phyloP scores from a whole-genome alignment of 1,284 basidiomycete species.

The Phlebopus sp. region DNA sequence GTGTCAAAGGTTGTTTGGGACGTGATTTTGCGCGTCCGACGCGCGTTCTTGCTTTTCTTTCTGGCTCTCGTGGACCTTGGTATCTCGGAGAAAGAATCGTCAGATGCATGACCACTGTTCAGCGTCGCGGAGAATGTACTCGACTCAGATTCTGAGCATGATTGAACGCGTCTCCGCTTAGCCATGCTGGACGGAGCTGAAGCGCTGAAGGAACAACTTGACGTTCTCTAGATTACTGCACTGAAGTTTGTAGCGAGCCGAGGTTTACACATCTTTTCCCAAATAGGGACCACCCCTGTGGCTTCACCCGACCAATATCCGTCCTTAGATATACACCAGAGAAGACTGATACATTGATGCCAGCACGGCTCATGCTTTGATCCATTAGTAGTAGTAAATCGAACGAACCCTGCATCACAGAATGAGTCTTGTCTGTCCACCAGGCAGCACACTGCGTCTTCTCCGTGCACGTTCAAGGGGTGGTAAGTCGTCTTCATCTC shows the following conservation, averaged over 20 bases:
- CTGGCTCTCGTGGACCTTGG: slow-evolving; percentile 5
- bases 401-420: slow-evolving; percentile 1
- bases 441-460: slow-evolving; percentile 26
- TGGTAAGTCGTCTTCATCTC: slow-evolving; percentile 48
- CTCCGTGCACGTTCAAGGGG: slow-evolving; percentile 57
- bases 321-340: background rate
- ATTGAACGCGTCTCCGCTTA: slow-evolving; percentile 19
- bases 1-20: background rate
- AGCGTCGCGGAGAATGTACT: slow-evolving; percentile 7
- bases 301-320: background rate
- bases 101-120: slow-evolving; percentile 14
- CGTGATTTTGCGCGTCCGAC: slow-evolving; percentile 12
- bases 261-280: too few species aligned
- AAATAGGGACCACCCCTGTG: background rate
- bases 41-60: slow-evolving; percentile 13
- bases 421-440: slow-evolving; percentile 29
- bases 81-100: slow-evolving; percentile 16
- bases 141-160: slow-evolving; percentile 10
- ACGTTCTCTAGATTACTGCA: too few species aligned
- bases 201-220: too few species aligned
- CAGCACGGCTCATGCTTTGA: too few species aligned
- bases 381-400: too few species aligned
- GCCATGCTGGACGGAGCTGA: slow-evolving; percentile 15
- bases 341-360: background rate
- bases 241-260: too few species aligned